Evolutionary conservation across 1,284 basidiomycete species (phyloP), one percentile per base, ranked within the genome.

Genomic region (Malassezia furfur): DNA sequence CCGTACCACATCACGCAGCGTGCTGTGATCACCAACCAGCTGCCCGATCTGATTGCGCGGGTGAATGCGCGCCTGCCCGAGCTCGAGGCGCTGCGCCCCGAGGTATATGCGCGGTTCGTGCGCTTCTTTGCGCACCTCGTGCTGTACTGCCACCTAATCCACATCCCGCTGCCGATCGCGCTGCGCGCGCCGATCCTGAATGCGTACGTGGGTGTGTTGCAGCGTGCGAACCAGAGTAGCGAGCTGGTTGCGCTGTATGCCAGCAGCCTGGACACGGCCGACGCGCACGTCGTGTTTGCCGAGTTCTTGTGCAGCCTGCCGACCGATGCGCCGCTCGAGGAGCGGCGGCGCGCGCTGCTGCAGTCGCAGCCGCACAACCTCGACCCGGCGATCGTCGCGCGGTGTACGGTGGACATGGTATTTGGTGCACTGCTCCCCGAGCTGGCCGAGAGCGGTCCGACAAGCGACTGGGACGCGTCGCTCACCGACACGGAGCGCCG

Each of bases 111-210:
- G 10, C 78, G 79, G 11, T 68, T 81, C 17, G 64, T 81, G 25
- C 87, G 91, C 22, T 98, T 99, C 79, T 96, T 94, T 70, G 85
- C 91, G 0, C 93, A 98, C 68, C 78, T 96, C n/a, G 88, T 89
- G 60, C 83, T 98, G 17, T 91, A 86, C 75, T 80, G 96, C 1
- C 84, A 86, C 52, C 81, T 90, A 75, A 85, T 96, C 40, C 84
- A 86, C 55, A 51, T 62, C 31, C 57, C 62, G 6, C 52, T 68
- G 37, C 60, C 64, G 5, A 62, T 83, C 11, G 83, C 87, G 0
- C 85, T 83, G 0, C 64, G 66, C 39, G 89, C 93, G 67, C 77
- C 81, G 22, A 89, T 98, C 51, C 78, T 98, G 32, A 86, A 91
- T 67, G 84, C 86, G 0, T 98, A 98, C 71, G 82, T 96, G 2